Conservation (phyloP, 371 early-diverging fungal species). For the Mortierella sp. region DNA sequence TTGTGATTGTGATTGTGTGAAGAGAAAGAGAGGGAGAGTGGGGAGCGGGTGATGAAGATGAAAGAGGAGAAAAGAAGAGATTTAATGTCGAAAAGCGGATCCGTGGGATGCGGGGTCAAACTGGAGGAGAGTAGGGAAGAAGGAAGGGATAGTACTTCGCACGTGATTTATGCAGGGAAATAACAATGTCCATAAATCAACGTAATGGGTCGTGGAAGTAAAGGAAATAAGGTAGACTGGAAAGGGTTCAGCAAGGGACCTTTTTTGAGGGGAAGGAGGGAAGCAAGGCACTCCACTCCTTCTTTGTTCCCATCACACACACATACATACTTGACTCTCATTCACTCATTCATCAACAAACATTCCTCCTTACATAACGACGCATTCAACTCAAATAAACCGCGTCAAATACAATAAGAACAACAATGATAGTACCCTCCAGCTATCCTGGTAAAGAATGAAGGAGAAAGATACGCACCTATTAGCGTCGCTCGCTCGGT, state of each 20-base stretch:
- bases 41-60: constrained; percentile 9
- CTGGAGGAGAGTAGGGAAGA: not conserved
- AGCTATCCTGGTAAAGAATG: constrained; percentile 60
- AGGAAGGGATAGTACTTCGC: not conserved
- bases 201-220: not conserved
- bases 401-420: not conserved
- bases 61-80: constrained; percentile 10
- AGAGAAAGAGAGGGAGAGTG: not conserved
- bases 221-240: not conserved
- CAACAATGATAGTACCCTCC: constrained; percentile 60
- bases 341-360: not conserved
- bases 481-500: not conserved
- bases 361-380: not conserved
- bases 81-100: not conserved
- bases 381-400: constrained; percentile 1
- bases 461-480: not conserved
- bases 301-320: not conserved
- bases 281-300: not conserved
- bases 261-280: not conserved
- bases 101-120: constrained; percentile 12
- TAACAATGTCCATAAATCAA: not conserved
- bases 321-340: not conserved
- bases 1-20: constrained; percentile 12
- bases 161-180: constrained; percentile 5
- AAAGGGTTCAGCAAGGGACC: not conserved